Conservation (phyloP, 192 early-diverging fungal genomes). For the Coemansia sp. region DNA sequence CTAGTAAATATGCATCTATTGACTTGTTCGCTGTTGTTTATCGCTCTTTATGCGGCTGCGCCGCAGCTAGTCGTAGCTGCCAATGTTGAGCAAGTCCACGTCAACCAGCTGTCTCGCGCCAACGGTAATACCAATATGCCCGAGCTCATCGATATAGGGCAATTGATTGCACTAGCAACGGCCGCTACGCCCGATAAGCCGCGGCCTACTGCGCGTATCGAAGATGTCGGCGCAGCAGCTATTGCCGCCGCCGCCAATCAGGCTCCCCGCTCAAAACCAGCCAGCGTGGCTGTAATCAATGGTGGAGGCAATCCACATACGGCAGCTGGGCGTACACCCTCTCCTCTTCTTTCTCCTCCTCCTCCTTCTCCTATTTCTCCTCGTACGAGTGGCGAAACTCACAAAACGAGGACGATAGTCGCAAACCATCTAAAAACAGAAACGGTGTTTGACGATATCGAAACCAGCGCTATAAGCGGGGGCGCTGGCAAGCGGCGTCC, state of each 20-base stretch:
- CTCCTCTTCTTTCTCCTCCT: too few relatives aligned
- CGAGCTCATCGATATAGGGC: constrained; percentile 18
- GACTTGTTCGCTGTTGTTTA: not conserved
- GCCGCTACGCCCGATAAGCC: constrained; percentile 1
- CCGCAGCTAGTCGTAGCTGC: not conserved
- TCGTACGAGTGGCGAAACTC: too few relatives aligned
- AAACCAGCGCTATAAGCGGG: not conserved
- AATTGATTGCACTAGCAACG: constrained; percentile 9
- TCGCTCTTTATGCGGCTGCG: not conserved
- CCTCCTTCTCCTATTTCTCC: too few relatives aligned
- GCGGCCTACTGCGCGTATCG: constrained; percentile 27
- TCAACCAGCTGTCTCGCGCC: constrained; percentile 11
- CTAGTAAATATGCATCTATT: constrained; percentile 1
- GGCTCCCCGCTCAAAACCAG: not conserved
- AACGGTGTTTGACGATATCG: not conserved
- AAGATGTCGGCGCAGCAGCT: constrained; percentile 12
- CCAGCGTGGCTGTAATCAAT: not conserved
- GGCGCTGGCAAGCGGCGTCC: not conserved
- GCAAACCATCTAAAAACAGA: constrained; percentile 4
- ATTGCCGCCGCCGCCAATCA: constrained; percentile 3
- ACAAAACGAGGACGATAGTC: too few relatives aligned
- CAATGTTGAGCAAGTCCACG: not conserved
- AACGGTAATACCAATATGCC: constrained; percentile 24
- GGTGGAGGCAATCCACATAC: not conserved
- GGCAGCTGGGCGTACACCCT: not conserved